Conservation (phyloP, 352 stramenopile genomes). For the Phytophthora fragariaefolia region DNA sequence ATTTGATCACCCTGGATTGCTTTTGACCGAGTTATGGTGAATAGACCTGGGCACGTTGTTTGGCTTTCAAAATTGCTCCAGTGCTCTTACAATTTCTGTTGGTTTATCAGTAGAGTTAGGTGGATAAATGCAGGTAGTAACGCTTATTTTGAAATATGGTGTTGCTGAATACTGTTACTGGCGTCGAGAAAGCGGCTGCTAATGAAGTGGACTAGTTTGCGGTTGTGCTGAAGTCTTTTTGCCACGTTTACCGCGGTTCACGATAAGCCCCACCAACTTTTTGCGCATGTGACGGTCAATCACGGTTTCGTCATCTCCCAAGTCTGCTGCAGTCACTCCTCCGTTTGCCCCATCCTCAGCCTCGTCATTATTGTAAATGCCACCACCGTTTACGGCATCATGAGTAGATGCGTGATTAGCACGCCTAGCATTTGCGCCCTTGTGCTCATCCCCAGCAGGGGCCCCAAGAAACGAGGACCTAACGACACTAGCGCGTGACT, state of each 20-base stretch:
- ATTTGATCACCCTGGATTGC: constrained; percentile 57
- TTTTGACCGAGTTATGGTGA: constrained; percentile 23
- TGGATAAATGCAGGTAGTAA: constrained; percentile 1
- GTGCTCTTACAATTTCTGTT: not conserved
- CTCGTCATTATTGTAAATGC: constrained; percentile 38
- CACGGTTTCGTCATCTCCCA: constrained; percentile 64
- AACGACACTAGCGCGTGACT: constrained; percentile 48
- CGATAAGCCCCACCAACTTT: constrained; percentile 82
- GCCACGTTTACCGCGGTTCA: constrained; percentile 78
- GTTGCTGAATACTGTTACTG: constrained; percentile 33
- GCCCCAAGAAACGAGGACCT: constrained; percentile 38
- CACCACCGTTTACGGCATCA: constrained; percentile 24
- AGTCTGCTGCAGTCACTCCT: constrained; percentile 42
- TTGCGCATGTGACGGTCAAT: constrained; percentile 84
- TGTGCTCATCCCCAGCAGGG: constrained; percentile 30
- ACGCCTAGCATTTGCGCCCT: constrained; percentile 20
- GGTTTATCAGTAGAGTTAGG: constrained; percentile 1
- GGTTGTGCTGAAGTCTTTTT: constrained; percentile 52
- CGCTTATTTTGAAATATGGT: constrained; percentile 16
- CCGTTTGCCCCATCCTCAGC: constrained; percentile 32
- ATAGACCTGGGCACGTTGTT: not conserved
- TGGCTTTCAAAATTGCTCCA: not conserved
- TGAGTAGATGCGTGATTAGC: constrained; percentile 20
- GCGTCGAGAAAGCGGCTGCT: constrained; percentile 19
- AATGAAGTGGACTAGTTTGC: constrained; percentile 34